Evolutionary conservation across 495 filamentous ascomycete species (phyloP), one percentile per base, ranked within the genome.

Genomic region (Xylaria telfairii): DNA sequence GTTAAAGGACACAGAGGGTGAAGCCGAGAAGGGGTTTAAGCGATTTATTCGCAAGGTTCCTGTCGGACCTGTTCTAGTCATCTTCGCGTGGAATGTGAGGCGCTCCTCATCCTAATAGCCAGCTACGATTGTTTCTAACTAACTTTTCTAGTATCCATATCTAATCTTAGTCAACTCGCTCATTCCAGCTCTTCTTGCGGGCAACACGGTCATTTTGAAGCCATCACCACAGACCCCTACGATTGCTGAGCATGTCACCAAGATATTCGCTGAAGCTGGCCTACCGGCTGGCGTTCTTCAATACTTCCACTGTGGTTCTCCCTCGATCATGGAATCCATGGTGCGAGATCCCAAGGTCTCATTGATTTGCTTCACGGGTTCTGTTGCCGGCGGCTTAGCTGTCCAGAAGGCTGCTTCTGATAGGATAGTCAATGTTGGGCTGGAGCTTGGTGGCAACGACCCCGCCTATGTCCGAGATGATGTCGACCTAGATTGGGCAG

Each of bases 11-110:
- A 93, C 92, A 0, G 85, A 88, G 21, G 95, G 95, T 0, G 93
- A 97, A 74, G 80, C 87, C 1, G 92, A 98, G 79, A 88, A 90
- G 69, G 94, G 94, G 0, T 97, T 97, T 85, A 94, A 91, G 82
- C 84, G 95, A 39, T 96, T 91, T 76, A 96, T 97, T 79, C 89
- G 90, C 74, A 95, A 96, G 76, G 88, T 91, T 17, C 92, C 95
- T 1, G 86, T 97, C 44, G 95, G 95, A 8, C 91, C 93, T 7
- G 91, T 93, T 34, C 83, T 97, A 65, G 87, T 97, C 73, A 87
- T 98, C 67, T 97, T 98, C 81, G 92, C 95, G 15, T 98, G 95
- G 95, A 98, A 98, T 79, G 93, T 94, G 81, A 80, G 92, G 86
- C 24, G 47, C 53, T 44, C 6, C 53, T 53, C 34, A 26, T 39